phyloP scores from a whole-genome alignment of 495 filamentous ascomycete species.

The Neurospora intermedia region DNA sequence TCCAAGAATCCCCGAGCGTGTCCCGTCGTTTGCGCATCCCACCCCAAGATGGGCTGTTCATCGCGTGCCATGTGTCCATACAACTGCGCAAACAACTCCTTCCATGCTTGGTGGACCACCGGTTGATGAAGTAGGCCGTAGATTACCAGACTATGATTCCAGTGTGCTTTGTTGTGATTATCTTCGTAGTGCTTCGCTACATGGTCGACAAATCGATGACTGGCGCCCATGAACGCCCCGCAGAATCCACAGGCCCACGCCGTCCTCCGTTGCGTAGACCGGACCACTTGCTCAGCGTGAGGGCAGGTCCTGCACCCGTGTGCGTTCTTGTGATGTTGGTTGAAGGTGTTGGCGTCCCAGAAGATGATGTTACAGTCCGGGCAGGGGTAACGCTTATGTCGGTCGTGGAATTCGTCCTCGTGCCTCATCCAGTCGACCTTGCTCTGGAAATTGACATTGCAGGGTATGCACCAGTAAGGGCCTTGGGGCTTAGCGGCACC shows the following conservation, averaged over 20 bases:
- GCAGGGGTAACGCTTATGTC: slow-evolving; percentile 39
- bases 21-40: slow-evolving; percentile 34
- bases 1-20: slow-evolving; percentile 38
- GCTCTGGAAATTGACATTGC: slow-evolving; percentile 38
- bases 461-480: slow-evolving; percentile 42
- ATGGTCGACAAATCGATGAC: slow-evolving; percentile 41
- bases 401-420: slow-evolving; percentile 43
- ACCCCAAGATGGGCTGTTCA: slow-evolving; percentile 36
- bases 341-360: slow-evolving; percentile 40
- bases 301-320: slow-evolving; percentile 40
- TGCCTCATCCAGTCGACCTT: slow-evolving; percentile 45
- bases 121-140: slow-evolving; percentile 42
- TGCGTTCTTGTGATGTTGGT: slow-evolving; percentile 41
- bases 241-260: slow-evolving; percentile 39
- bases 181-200: slow-evolving; percentile 39
- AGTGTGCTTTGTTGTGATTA: slow-evolving; percentile 36
- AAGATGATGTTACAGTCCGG: slow-evolving; percentile 39
- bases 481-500: slow-evolving; percentile 21
- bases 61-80: slow-evolving; percentile 30
- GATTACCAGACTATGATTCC: slow-evolving; percentile 39
- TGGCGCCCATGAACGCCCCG: slow-evolving; percentile 33
- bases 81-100: slow-evolving; percentile 27
- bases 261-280: slow-evolving; percentile 23
- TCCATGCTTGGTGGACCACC: slow-evolving; percentile 35
- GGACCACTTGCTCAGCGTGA: slow-evolving; percentile 35